phyloP scores from a whole-genome alignment of 2,329 filamentous ascomycete species.

The Diaporthe vexans region DNA sequence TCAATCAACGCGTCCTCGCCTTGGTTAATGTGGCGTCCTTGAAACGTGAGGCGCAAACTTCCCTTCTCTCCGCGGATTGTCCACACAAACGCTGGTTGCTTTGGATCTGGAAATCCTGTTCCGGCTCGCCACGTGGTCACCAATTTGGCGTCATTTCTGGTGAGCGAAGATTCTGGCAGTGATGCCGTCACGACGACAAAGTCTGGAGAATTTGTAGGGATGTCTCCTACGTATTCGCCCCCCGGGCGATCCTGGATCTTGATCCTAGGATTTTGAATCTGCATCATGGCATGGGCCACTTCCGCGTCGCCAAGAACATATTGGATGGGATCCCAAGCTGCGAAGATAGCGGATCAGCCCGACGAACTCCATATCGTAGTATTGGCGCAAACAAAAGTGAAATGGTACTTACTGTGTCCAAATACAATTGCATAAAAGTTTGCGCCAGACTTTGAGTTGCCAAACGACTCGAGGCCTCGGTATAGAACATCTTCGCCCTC shows the following conservation, averaged over 20 bases:
- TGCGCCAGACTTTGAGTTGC: constrained; percentile 61
- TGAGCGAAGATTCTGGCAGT: constrained; percentile 46
- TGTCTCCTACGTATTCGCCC: constrained; percentile 50
- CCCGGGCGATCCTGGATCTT: constrained; percentile 51
- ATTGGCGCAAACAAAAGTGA: constrained; percentile 41
- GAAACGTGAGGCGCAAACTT: constrained; percentile 56
- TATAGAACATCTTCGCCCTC: constrained; percentile 51
- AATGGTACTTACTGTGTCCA: constrained; percentile 55
- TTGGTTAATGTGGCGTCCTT: constrained; percentile 47
- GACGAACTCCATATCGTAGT: constrained; percentile 25
- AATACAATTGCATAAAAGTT: constrained; percentile 59
- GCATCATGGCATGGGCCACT: constrained; percentile 55
- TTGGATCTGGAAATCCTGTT: constrained; percentile 55
- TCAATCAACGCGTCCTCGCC: constrained; percentile 57
- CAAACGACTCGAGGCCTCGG: constrained; percentile 60
- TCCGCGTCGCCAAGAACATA: constrained; percentile 61
- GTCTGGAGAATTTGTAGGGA: constrained; percentile 47
- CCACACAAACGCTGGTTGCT: constrained; percentile 59
- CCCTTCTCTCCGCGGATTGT: constrained; percentile 62
- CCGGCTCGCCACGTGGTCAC: constrained; percentile 58
- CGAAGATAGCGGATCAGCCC: constrained; percentile 41
- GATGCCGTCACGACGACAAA: constrained; percentile 51
- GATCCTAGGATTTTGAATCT: constrained; percentile 59
- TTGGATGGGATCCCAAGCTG: constrained; percentile 62
- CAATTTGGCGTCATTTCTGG: constrained; percentile 54